These are phyloP conservation scores for Celoporthe dispersa DNA, from an alignment of 2,329 filamentous ascomycete genomes.

Conservation along the genomic window DNA sequence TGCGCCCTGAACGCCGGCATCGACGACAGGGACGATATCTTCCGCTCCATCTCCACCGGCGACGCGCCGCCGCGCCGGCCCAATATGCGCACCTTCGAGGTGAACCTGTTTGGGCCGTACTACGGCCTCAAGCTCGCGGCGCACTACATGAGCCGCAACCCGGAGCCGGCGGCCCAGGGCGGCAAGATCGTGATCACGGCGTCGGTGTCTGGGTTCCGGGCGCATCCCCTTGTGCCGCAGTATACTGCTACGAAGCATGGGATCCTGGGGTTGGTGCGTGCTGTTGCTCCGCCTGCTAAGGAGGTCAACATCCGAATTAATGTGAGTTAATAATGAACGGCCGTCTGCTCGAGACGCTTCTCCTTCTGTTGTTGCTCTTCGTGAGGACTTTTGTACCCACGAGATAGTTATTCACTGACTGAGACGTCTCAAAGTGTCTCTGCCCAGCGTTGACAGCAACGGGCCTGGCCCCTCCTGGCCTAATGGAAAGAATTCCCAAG, in stretches of 20 bases:
- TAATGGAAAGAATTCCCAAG: conserved; percentile 6
- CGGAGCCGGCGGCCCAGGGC: neutral
- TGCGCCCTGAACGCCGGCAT: conserved; percentile 19
- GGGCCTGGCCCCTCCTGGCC: conserved; percentile 12
- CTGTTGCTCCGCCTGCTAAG: conserved; percentile 2
- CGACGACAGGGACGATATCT: conserved; percentile 22
- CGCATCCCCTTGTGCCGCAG: conserved; percentile 8
- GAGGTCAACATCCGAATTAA: conserved; percentile 4
- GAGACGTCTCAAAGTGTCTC: conserved; percentile 10
- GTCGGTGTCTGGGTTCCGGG: conserved; percentile 4
- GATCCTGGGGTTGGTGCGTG: conserved; percentile 8
- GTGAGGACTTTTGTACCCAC: neutral
- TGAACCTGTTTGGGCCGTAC: conserved; percentile 16
- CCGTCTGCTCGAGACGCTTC: too few species aligned
- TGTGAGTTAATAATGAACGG: too few species aligned
- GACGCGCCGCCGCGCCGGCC: conserved; percentile 11
- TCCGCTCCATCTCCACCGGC: conserved; percentile 12
- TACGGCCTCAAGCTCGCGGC: conserved; percentile 24
- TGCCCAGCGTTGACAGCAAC: conserved; percentile 17
- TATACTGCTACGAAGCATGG: conserved; percentile 17
- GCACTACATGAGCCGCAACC: conserved; percentile 21
- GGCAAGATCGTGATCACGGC: conserved; percentile 20
- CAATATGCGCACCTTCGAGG: conserved; percentile 21
- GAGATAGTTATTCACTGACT: neutral
- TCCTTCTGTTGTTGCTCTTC: neutral